Percentiles rank a stretch among this genome's conserved stretches.
Conservation (phyloP, 345 rosid genomes). For the Salix udensis region DNA sequence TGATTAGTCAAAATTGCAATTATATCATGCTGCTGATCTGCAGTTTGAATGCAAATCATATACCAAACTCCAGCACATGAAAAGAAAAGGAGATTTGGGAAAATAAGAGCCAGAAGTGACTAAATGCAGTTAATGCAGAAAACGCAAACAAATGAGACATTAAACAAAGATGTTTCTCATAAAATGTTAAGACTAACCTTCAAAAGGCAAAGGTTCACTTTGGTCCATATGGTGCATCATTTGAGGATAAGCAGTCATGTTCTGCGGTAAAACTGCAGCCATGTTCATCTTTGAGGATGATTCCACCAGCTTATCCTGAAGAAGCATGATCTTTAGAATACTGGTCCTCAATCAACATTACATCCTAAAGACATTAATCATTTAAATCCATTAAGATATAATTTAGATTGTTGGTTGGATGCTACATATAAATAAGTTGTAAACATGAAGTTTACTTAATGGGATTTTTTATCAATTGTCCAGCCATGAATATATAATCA, state of each 20-base stretch:
- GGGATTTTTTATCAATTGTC: background rate
- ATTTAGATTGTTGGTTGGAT: conserved; percentile 4
- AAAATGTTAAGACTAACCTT: conserved; percentile 40
- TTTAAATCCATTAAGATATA: conserved; percentile 30
- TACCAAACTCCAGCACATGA: background rate
- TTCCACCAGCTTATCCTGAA: conserved; percentile 67
- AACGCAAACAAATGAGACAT: background rate
- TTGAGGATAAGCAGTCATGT: conserved; percentile 48
- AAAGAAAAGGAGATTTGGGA: background rate
- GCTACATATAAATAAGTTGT: background rate
- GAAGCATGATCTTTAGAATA: conserved; percentile 47
- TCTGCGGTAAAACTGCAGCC: conserved; percentile 44
- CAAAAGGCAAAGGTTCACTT: conserved; percentile 37
- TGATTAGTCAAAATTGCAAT: background rate
- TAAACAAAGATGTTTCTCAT: background rate
- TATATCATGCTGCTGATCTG: background rate
- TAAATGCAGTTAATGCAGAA: background rate
- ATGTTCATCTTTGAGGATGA: conserved; percentile 49
- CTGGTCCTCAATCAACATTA: conserved; percentile 41
- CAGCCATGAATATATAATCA: background rate
- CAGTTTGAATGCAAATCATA: background rate
- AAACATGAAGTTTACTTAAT: conserved; percentile 2
- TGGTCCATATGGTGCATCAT: conserved; percentile 39
- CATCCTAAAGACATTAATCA: conserved; percentile 36
- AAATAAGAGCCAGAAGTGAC: background rate